Evolutionary conservation across 1,139 yeast species (phyloP).

Genomic region (Hemisphaericaspora xylofermentans): DNA sequence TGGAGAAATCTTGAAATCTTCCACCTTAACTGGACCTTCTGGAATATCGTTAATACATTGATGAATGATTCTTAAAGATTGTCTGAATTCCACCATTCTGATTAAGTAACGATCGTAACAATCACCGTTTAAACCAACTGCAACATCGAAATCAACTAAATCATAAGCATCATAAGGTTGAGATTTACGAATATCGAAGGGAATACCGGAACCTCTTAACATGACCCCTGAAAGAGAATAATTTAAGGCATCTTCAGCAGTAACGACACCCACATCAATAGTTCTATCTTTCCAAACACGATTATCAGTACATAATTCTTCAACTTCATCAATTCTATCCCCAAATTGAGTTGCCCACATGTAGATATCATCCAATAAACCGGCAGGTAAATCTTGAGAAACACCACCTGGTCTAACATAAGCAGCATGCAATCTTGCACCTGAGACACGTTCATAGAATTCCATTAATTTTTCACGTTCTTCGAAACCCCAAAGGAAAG

Average conservation of each 20-base stretch:
- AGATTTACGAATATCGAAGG: constrained; percentile 81
- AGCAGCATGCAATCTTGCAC: constrained; percentile 87
- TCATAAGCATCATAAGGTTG: constrained; percentile 93
- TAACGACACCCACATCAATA: constrained; percentile 71
- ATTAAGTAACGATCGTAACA: constrained; percentile 86
- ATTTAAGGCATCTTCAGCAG: constrained; percentile 86
- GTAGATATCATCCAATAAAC: constrained; percentile 83
- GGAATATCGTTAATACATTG: constrained; percentile 93
- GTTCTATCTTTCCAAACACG: constrained; percentile 94
- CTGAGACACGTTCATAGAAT: constrained; percentile 87
- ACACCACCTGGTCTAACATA: constrained; percentile 94
- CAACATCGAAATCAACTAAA: constrained; percentile 79
- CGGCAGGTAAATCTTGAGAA: constrained; percentile 82
- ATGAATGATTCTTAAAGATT: constrained; percentile 82
- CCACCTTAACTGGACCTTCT: constrained; percentile 88
- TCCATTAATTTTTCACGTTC: constrained; percentile 94
- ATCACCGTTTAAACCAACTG: constrained; percentile 87
- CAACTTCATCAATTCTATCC: constrained; percentile 88
- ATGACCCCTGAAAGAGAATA: constrained; percentile 82
- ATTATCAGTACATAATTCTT: constrained; percentile 85
- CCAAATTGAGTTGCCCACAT: constrained; percentile 98
- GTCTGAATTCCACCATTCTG: constrained; percentile 92
- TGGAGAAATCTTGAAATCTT: constrained; percentile 81
- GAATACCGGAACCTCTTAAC: constrained; percentile 90
- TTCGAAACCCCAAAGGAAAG: constrained; percentile 93